Evolutionary conservation across 257 asterid genomes (phyloP).

Genomic region (Gynochthodes officinalis): DNA sequence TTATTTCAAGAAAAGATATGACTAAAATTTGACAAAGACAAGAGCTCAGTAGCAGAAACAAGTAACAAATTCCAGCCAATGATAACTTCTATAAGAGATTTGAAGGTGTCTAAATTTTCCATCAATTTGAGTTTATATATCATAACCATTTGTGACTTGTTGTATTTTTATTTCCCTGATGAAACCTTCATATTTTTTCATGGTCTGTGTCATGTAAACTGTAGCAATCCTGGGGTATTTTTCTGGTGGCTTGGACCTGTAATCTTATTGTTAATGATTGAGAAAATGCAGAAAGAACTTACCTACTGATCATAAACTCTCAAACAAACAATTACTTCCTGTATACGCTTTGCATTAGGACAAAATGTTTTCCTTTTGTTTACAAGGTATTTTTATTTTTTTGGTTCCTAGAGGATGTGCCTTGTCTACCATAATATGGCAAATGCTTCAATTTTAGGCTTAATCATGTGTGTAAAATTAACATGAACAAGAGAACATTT

Average conservation of each 20-base stretch:
- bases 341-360: not conserved
- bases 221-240: not conserved
- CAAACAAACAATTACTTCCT: not conserved
- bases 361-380: not conserved
- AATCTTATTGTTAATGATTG: not conserved
- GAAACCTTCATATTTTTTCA: not conserved
- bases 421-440: not conserved
- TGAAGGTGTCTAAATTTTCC: not conserved
- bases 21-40: not conserved
- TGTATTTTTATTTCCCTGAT: not conserved
- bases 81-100: not conserved
- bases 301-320: not conserved
- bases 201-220: not conserved
- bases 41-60: not conserved
- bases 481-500: not conserved
- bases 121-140: not conserved
- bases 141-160: no score
- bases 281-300: not conserved
- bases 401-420: not conserved
- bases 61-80: not conserved
- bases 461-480: not conserved
- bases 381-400: not conserved
- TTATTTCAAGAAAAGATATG: not conserved
- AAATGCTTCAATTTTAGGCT: not conserved
- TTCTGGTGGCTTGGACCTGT: not conserved